Evolutionary conservation across 208 protist genomes (phyloP).

Genomic region (Histomonas meleagridis): DNA sequence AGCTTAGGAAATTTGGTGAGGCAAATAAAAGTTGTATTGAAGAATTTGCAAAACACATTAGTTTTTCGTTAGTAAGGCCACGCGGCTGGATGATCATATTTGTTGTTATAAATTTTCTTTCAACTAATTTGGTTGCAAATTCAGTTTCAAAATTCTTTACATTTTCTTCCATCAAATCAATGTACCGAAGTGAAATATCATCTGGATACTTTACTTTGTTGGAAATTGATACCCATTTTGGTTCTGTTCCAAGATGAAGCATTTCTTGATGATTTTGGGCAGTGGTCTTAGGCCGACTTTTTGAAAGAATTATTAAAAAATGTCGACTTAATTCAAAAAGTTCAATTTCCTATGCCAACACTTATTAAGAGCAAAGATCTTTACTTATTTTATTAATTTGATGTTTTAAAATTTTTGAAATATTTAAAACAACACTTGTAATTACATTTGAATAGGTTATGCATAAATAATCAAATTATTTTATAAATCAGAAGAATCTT

Average conservation of each 20-base stretch:
- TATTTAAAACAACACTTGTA: too few relatives aligned
- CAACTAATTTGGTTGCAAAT: not conserved
- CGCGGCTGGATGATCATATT: constrained; percentile 23
- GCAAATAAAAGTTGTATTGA: constrained; percentile 30
- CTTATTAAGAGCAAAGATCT: too few relatives aligned
- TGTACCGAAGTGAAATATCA: not conserved
- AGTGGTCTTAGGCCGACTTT: too few relatives aligned
- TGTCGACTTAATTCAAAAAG: too few relatives aligned
- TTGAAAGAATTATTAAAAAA: too few relatives aligned
- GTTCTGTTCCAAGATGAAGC: not conserved
- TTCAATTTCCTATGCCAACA: too few relatives aligned
- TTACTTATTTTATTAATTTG: too few relatives aligned
- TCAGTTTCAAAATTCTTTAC: not conserved
- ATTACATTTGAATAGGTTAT: too few relatives aligned
- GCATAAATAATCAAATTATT: too few relatives aligned
- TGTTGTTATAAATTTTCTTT: not conserved
- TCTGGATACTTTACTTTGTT: not conserved
- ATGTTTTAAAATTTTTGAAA: too few relatives aligned
- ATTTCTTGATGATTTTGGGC: too few relatives aligned
- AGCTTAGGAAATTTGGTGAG: not conserved
- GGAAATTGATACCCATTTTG: not conserved
- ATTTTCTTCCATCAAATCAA: not conserved
- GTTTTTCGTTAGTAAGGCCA: not conserved
- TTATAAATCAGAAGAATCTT: too few relatives aligned
- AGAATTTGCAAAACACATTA: constrained; percentile 32